Base-by-base conservation (phyloP, 2,329 filamentous ascomycete species). In the Stachybotrys chlorohalonatus region DNA sequence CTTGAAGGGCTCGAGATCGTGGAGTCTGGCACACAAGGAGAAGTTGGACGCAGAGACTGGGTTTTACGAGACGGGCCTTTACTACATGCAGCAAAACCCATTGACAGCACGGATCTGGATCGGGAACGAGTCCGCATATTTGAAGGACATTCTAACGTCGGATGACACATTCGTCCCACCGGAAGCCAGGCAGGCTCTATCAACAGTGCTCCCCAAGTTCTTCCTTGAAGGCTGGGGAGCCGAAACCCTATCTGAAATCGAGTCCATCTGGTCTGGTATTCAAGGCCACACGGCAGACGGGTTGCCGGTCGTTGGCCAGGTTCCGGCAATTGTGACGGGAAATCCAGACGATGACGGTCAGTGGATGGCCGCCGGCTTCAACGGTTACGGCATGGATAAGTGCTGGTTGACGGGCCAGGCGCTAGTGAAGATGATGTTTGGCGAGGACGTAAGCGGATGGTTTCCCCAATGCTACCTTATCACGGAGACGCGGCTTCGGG, bases 381-480 rank as follows among this genome's bases (percentile, higher is more conserved):
- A 66, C 47, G 76, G 76, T 6, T 75, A 78, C 17, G 77, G 77
- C 3, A 79, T 80, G 75, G 71, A 72, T 3, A 74, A 73, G 63
- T 74, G 75, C 4, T 80, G 76, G 76, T 68, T 76, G 3, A 75
- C 69, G 30, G 77, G 75, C 0, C 68, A 68, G 24, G 76, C 75
- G 0, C 52, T 68, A 45, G 63, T 57, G 0, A 60, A 59, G 6
- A 64, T 65, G 60, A 55, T 66, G 6, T 51, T 65, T 1, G 62
- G 59, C 0, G 57, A 63, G 11, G 61, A 57, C 0, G 64, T 61
- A 5, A 56, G 52, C 1, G 58, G 47, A 6, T 68, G 60, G 60
- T 59, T 62, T 49, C 60, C 60, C 9, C 46, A 7, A 47, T 8
- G 11, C 16, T 47, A 47, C n/a, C 46, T 47, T 6, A 16, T 47